phyloP scores from a whole-genome alignment of 2,329 filamentous ascomycete species.

The Magnaporthales sp. region DNA sequence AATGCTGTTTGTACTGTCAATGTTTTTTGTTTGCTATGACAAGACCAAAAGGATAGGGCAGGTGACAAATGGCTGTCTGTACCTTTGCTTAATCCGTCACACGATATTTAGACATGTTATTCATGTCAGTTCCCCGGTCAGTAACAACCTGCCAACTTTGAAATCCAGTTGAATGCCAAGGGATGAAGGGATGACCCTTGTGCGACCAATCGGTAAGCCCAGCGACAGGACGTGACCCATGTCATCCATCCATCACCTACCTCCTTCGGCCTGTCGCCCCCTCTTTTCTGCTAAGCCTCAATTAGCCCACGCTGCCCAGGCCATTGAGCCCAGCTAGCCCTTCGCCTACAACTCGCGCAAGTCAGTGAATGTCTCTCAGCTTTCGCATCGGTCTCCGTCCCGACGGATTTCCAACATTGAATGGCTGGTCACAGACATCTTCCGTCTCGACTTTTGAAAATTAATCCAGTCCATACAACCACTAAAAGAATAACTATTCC shows the following conservation, averaged over 20 bases:
- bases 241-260: constrained; percentile 2
- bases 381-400: background rate
- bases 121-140: background rate
- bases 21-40: background rate
- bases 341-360: background rate
- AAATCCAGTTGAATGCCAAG: background rate
- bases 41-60: background rate
- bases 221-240: background rate
- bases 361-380: background rate
- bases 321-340: background rate
- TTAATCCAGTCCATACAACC: background rate
- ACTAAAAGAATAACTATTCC: background rate
- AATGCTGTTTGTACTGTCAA: background rate
- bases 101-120: background rate
- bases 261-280: constrained; percentile 1
- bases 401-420: background rate
- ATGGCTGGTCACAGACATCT: background rate
- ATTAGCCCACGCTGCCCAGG: background rate
- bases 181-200: background rate
- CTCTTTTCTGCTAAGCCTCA: background rate
- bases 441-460: background rate
- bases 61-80: background rate
- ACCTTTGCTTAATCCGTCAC: background rate
- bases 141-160: background rate
- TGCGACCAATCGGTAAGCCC: background rate